Evolutionary conservation across 164 flowering plant species (phyloP), one percentile per base, ranked within the genome.

Genomic region (Stephania cephalantha): DNA sequence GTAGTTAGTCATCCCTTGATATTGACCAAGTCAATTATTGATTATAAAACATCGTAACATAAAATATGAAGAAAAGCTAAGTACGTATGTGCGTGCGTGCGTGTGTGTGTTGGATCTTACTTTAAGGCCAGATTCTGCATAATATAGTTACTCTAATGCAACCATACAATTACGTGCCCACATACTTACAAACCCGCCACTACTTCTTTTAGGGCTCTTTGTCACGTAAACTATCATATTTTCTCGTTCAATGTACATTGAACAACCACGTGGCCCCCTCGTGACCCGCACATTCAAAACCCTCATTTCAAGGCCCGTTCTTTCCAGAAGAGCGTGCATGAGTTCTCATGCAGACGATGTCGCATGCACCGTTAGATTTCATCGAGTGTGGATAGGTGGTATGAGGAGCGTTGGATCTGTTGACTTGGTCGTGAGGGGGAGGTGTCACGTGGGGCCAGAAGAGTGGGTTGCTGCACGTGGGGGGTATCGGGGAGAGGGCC

Each of bases 231-330:
- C 13, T 58, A 58, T 6, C 12, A 12, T 18, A 15, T 58, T 13
- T 58, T 76, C 58, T 71, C 74, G 66, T 81, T 74, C 63, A 81
- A 82, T 77, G 80, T 77, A 75, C 35, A 22, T 61, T 74, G 69
- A 66, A 30, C 46, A n/a, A 75, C 81, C 84, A 82, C 83, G 82
- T 85, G 84, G 83, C 48, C 76, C 25, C 85, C 84, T 71, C 86
- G 85, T 83, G 83, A 83, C 79, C 76, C 81, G 77, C 83, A 83
- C 80, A 79, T 81, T 82, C 82, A 50, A 79, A 55, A 69, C 82
- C 85, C 87, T 72, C 44, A 82, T 82, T 82, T 75, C 84, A 68
- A 85, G 84, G 83, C 73, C 77, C 50, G 46, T n/a, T 18, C 1
- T 5, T n/a, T 35, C 1, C 22, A 61, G 46, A 20, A 35, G 46